Conservation (phyloP, 345 rosid genomes). For the Citrus unshiu region DNA sequence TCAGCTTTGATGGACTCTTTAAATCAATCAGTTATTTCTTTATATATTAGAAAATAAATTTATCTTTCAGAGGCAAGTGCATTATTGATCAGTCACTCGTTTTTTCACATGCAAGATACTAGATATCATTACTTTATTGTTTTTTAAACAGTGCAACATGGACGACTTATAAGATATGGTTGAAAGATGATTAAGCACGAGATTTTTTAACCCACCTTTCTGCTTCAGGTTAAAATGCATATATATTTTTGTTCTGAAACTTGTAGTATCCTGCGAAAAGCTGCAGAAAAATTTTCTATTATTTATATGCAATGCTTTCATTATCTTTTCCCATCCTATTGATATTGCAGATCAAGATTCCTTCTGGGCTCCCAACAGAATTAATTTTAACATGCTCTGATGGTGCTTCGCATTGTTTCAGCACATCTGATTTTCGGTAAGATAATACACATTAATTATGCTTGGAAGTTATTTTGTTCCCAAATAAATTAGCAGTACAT, state of each 20-base stretch:
- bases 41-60: no score
- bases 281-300: neutral
- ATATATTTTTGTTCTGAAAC: neutral
- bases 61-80: neutral
- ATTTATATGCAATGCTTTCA: neutral
- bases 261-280: neutral
- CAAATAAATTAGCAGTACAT: neutral
- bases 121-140: neutral
- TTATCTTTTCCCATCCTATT: neutral
- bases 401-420: conserved; percentile 71
- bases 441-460: neutral
- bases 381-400: conserved; percentile 65
- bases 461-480: neutral
- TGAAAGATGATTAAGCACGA: neutral
- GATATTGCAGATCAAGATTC: conserved; percentile 70
- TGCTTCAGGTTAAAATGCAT: neutral
- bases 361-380: conserved; percentile 62
- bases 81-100: neutral
- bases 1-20: neutral
- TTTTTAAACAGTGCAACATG: neutral
- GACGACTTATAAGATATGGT: neutral
- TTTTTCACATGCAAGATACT: neutral
- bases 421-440: conserved; percentile 59
- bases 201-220: neutral
- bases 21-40: neutral